Evolutionary conservation across 2,329 filamentous ascomycete genomes (phyloP).

Genomic region (Cercospora berteroae): DNA sequence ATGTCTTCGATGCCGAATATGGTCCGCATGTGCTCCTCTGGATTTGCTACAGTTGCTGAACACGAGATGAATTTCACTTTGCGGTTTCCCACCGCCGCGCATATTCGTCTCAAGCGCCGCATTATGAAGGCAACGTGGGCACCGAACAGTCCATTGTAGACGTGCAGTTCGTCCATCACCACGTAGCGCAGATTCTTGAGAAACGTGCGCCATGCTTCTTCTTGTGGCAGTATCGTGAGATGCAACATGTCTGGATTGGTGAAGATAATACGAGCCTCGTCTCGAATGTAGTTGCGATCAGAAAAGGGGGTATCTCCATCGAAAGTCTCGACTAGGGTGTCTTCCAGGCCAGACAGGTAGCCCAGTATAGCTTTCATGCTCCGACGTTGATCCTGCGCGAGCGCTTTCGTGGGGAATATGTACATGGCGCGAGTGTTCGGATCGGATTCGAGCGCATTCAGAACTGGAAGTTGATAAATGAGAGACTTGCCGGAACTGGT

Average conservation of each 20-base stretch:
- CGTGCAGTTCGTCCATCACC: constrained; percentile 81
- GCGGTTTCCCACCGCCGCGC: constrained; percentile 83
- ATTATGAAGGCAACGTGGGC: constrained; percentile 94
- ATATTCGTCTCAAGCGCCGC: constrained; percentile 81
- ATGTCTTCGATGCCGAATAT: constrained; percentile 89
- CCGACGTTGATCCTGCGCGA: constrained; percentile 89
- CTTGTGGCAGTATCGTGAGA: constrained; percentile 86
- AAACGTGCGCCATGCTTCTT: constrained; percentile 83
- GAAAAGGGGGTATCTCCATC: constrained; percentile 90
- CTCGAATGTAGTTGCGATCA: constrained; percentile 74
- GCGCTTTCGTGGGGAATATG: constrained; percentile 94
- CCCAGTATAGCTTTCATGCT: constrained; percentile 81
- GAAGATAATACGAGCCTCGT: constrained; percentile 89
- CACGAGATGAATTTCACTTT: constrained; percentile 89
- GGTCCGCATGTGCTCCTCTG: constrained; percentile 83
- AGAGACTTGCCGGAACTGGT: constrained; percentile 96
- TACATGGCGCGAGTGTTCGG: constrained; percentile 82
- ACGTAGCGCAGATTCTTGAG: constrained; percentile 87
- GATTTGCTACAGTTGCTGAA: constrained; percentile 94
- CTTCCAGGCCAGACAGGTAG: constrained; percentile 75
- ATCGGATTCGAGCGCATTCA: constrained; percentile 81
- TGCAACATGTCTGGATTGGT: constrained; percentile 99
- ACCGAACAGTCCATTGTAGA: constrained; percentile 93
- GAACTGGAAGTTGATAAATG: constrained; percentile 94
- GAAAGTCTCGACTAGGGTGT: constrained; percentile 83